Evolutionary conservation across 1,284 basidiomycete genomes (phyloP).

Genomic region (Pterulicium gracile): DNA sequence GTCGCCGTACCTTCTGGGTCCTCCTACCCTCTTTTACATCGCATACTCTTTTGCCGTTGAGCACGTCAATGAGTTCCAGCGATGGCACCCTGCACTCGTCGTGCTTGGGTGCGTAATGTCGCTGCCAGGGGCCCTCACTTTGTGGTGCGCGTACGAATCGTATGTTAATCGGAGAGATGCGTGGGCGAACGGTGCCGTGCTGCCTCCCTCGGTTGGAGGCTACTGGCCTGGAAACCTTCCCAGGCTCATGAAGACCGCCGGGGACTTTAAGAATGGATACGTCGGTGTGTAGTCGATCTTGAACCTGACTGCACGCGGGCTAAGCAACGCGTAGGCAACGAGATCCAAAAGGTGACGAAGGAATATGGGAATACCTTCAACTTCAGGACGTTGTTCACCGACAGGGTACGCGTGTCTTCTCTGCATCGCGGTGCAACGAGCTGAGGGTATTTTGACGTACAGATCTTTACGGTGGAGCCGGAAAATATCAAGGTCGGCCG

Average conservation of each 20-base stretch:
- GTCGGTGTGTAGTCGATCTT: constrained; percentile 1
- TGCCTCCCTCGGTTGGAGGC: neutral
- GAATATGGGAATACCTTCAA: neutral
- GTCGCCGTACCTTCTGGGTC: neutral
- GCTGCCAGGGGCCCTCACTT: neutral
- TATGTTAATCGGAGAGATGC: neutral
- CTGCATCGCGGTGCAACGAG: neutral
- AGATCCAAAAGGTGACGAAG: neutral
- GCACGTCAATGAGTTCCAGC: neutral
- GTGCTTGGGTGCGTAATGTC: neutral
- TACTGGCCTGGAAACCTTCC: neutral
- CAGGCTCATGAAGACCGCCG: neutral
- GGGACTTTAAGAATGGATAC: neutral
- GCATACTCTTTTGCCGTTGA: neutral
- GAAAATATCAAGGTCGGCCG: neutral
- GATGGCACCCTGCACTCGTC: neutral
- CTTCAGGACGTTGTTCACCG: neutral
- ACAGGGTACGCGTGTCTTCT: constrained; percentile 1
- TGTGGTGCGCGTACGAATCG: neutral
- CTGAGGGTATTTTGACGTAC: neutral
- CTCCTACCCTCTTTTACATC: neutral
- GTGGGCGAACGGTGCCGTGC: neutral
- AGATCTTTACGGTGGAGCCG: neutral
- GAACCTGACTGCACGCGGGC: neutral
- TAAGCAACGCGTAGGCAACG: too few relatives aligned